These are phyloP conservation scores for Actinomortierella ambigua DNA, from an alignment of 371 early-diverging fungal species.

Conservation along the genomic window DNA sequence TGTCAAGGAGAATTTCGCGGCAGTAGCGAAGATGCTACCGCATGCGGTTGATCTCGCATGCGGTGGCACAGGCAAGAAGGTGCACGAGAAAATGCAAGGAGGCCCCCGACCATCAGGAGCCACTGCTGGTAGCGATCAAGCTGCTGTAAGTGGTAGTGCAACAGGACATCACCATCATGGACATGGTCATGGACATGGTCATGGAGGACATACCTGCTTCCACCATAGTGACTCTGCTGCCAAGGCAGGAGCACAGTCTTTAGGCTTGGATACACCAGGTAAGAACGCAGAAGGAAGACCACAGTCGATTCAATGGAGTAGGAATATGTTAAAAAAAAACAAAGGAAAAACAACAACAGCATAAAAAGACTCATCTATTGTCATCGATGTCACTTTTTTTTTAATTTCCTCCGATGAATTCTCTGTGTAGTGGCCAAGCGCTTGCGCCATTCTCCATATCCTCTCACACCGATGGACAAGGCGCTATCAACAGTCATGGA, in stretches of 20 bases:
- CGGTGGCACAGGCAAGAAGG: constrained; percentile 56
- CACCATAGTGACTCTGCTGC: constrained; percentile 33
- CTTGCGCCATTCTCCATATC: constrained; percentile 81
- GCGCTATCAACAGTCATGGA: constrained; percentile 65
- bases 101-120: constrained; percentile 33
- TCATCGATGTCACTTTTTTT: too few species aligned
- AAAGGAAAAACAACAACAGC: not conserved
- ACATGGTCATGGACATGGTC: constrained; percentile 51
- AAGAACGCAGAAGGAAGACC: constrained; percentile 10
- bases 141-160: constrained; percentile 2
- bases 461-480: constrained; percentile 72
- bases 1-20: constrained; percentile 78
- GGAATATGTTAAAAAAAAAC: not conserved
- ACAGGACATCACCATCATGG: constrained; percentile 42
- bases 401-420: not conserved
- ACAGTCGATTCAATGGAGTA: not conserved
- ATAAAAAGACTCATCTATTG: too few species aligned
- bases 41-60: constrained; percentile 81
- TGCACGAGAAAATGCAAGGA: constrained; percentile 51
- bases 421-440: constrained; percentile 60
- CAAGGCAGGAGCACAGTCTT: constrained; percentile 36
- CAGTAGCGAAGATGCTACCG: constrained; percentile 70
- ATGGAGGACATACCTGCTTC: constrained; percentile 42
- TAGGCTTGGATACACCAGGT: constrained; percentile 55
- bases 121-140: constrained; percentile 8